Evolutionary conservation across 2,329 filamentous ascomycete species (phyloP), one percentile per base, ranked within the genome.

Genomic region (Cercospora citrullina): DNA sequence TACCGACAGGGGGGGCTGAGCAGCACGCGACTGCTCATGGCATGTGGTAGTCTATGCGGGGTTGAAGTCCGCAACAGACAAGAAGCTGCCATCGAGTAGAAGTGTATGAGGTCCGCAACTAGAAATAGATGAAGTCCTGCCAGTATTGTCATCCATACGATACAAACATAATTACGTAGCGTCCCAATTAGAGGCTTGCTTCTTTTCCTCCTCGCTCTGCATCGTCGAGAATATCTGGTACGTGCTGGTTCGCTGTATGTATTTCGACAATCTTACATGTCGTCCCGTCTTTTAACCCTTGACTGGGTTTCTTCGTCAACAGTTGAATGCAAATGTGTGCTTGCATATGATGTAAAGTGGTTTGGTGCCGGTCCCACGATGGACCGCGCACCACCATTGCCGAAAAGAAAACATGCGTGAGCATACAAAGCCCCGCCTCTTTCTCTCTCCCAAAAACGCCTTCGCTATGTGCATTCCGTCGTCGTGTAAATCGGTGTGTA

Each of bases 131-230:
- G 18, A 48, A 23, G 26, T 39, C 60, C 55, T 63, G 55, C 36
- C 18, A 60, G 39, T 60, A 23, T 39, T 48, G 39, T 68, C 66
- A 57, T 69, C 63, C 65, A 69, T 69, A 68, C 68, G 57, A 69
- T 68, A 68, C 63, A 64, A 66, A 65, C 65, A 67, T 71, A 65
- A 69, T 71, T 71, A 71, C 68, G 69, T 71, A 68, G 68, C 69
- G 65, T 66, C 55, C 65, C 57, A 62, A 55, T 45, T 21, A 57
- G 42, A 53, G 48, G 53, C 39, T 30, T 57, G 26, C 60, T 18
- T 59, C 16, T 42, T 42, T 42, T 58, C 64, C 45, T 57, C 10
- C 51, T 57, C n/a, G 33, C 55, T 65, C 67, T 30, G 21, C 51
- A 39, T 53, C 53, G 21, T 57, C 28, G 51, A 48, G 26, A 51